Percentiles rank a stretch among this genome's conserved stretches.
Evolutionary conservation across 2,329 filamentous ascomycete species (phyloP).

Genomic region (Fusarium goolgardi): DNA sequence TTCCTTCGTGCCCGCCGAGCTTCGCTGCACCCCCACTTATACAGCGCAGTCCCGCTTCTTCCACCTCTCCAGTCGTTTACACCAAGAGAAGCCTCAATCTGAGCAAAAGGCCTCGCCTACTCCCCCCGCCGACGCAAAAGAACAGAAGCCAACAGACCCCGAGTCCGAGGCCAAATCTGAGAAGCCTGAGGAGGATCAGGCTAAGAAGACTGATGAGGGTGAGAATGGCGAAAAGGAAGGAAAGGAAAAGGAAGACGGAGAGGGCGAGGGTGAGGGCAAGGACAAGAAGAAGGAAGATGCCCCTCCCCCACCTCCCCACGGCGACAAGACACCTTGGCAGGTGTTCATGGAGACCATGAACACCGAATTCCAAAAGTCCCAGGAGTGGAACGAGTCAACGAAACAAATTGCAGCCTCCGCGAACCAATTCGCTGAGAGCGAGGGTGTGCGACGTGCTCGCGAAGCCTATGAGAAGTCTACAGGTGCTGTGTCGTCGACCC

Average conservation of each 20-base stretch:
- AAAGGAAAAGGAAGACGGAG: conserved; percentile 59
- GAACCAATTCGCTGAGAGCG: conserved; percentile 92
- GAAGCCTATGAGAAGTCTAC: conserved; percentile 89
- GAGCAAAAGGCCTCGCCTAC: conserved; percentile 44
- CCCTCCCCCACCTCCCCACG: conserved; percentile 92
- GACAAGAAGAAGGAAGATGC: conserved; percentile 74
- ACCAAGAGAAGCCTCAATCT: conserved; percentile 52
- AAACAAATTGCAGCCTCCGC: conserved; percentile 92
- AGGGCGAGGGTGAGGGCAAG: conserved; percentile 60
- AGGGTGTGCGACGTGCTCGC: conserved; percentile 85
- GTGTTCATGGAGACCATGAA: conserved; percentile 98
- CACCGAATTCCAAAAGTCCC: conserved; percentile 93
- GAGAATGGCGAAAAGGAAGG: conserved; percentile 57
- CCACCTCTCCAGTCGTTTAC: conserved; percentile 49
- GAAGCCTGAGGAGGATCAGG: conserved; percentile 56
- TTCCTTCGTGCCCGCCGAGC: conserved; percentile 55
- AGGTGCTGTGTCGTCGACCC: conserved; percentile 81
- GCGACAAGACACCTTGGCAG: conserved; percentile 98
- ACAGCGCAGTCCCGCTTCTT: conserved; percentile 49
- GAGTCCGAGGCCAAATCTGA: conserved; percentile 53
- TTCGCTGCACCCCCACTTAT: conserved; percentile 51
- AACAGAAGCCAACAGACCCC: conserved; percentile 53
- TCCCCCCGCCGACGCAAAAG: conserved; percentile 55
- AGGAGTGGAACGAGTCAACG: conserved; percentile 99
- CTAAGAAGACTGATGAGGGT: conserved; percentile 57